phyloP scores from a whole-genome alignment of 202 grass and related monocot species.

The Panicum virgatum region DNA sequence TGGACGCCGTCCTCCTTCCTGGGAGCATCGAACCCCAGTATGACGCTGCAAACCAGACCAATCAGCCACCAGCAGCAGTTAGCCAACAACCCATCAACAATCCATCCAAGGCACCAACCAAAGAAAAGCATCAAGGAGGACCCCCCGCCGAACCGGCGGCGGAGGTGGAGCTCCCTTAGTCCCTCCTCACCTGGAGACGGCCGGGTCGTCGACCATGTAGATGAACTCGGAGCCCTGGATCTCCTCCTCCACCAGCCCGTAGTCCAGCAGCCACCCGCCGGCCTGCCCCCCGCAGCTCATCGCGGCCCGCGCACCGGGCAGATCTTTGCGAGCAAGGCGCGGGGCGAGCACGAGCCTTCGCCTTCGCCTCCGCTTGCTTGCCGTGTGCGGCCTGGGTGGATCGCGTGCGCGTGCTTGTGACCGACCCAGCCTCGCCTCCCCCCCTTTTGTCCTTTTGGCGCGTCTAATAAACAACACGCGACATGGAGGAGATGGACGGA shows the following conservation, averaged over 20 bases:
- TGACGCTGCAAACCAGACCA: slow-evolving; percentile 58
- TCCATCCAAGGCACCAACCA: no score
- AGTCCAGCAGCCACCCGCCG: slow-evolving; percentile 87
- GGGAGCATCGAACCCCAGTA: slow-evolving; percentile 72
- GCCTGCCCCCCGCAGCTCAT: slow-evolving; percentile 58
- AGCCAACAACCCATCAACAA: not conserved
- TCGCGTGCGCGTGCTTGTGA: slow-evolving; percentile 1
- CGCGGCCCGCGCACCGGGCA: not conserved
- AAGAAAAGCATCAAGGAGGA: not conserved
- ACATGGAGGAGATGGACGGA: no score
- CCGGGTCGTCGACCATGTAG: slow-evolving; percentile 74
- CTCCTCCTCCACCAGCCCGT: slow-evolving; percentile 73
- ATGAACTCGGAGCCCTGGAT: slow-evolving; percentile 71
- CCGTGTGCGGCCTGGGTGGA: not conserved
- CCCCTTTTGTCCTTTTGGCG: slow-evolving; percentile 41
- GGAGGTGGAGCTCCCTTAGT: not conserved
- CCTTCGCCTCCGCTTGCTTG: not conserved
- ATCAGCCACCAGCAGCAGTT: slow-evolving; percentile 1
- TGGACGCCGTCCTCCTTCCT: slow-evolving; percentile 49
- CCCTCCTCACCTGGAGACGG: slow-evolving; percentile 74
- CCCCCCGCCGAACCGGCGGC: no score
- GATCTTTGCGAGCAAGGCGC: slow-evolving; percentile 35
- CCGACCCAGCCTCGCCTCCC: not conserved
- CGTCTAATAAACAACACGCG: slow-evolving; percentile 38
- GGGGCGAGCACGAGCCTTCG: slow-evolving; percentile 49